Base-by-base conservation (phyloP, 177 flowering plant genomes). In the Vitis hybrid region DNA sequence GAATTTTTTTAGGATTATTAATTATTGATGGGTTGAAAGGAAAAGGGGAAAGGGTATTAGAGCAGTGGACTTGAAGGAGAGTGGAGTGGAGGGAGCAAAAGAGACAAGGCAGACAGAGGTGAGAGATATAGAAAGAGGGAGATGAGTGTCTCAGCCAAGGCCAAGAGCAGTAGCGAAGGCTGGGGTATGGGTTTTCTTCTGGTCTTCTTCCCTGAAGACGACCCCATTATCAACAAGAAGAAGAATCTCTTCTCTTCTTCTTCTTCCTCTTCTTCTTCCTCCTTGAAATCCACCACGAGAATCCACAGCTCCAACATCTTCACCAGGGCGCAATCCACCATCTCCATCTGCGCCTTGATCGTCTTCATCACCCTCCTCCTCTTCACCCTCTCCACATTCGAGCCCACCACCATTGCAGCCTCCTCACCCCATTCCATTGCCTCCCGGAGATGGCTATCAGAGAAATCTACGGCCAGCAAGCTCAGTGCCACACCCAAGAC, bases 381-480 rank as follows among this genome's bases (percentile, higher is more conserved):
- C 72, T 89, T 89, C 82, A 86, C 92, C 7, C 83, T 91, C 75
- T 90, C 83, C 69, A 80, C 90, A 13, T 86, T 89, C 65, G 92
- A 88, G 50, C 86, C 87, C 62, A 65, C 84, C 60, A 2, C 74
- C 19, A 20, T 39, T 39, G 45, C 45, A 39, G 45, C 56, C 39
- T 60, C 68, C 64, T 49, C 67, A 7, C 62, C 64, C 50, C 5
- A n/a, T 15, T 56, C 51, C 51, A 18, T 53, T 45, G 13, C 61
- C 39, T 69, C 70, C n/a, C 86, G 85, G 12, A 65, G 86, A 51
- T 79, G 77, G 77, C 77, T 82, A 1, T 18, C 80, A 3, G 66
- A 74, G 22, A 70, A 78, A 22, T 26, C 71, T 2, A 31, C 65
- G 19, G 8, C 51, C 39, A 22, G 45, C 45, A 39, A 39, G 45